Percentiles rank a stretch among this genome's conserved stretches.
These are phyloP conservation scores for Porphyrellus cyaneotinctus DNA, from an alignment of 768 basidiomycete genomes.

Conservation along the genomic window DNA sequence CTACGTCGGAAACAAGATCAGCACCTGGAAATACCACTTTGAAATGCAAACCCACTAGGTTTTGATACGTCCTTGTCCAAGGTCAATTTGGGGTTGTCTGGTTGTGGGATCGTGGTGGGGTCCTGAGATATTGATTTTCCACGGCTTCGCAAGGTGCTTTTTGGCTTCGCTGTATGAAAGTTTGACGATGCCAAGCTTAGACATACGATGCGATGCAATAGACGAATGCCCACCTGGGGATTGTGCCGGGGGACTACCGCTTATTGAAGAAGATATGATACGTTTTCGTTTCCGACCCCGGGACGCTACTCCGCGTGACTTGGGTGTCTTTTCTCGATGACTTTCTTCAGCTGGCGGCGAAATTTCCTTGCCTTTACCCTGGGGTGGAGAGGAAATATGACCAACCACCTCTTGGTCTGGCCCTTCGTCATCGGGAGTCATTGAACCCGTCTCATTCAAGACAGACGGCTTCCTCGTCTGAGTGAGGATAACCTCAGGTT, in stretches of 20 bases:
- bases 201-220: not conserved
- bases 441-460: not conserved
- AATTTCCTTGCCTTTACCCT: slow-evolving; percentile 21
- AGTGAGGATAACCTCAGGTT: slow-evolving; percentile 8
- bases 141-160: slow-evolving; percentile 6
- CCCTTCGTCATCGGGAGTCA: not conserved
- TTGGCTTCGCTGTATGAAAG: slow-evolving; percentile 2
- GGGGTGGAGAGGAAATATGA: not conserved
- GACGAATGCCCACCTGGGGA: slow-evolving; percentile 22
- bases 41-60: slow-evolving; percentile 11
- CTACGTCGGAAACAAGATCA: slow-evolving; percentile 10
- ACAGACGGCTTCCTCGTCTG: slow-evolving; percentile 3
- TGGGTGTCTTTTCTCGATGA: slow-evolving; percentile 9
- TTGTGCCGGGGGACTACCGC: not conserved
- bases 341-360: not conserved
- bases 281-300: slow-evolving; percentile 25
- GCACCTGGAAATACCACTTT: not conserved
- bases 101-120: not conserved
- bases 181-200: slow-evolving; percentile 9
- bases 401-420: slow-evolving; percentile 1
- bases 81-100: not conserved
- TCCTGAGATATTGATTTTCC: slow-evolving; percentile 6
- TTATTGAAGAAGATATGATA: slow-evolving; percentile 16
- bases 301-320: slow-evolving; percentile 8
- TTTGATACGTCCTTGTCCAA: slow-evolving; percentile 4